Conservation (phyloP, 345 rosid genomes). For the Populus davidiana region DNA sequence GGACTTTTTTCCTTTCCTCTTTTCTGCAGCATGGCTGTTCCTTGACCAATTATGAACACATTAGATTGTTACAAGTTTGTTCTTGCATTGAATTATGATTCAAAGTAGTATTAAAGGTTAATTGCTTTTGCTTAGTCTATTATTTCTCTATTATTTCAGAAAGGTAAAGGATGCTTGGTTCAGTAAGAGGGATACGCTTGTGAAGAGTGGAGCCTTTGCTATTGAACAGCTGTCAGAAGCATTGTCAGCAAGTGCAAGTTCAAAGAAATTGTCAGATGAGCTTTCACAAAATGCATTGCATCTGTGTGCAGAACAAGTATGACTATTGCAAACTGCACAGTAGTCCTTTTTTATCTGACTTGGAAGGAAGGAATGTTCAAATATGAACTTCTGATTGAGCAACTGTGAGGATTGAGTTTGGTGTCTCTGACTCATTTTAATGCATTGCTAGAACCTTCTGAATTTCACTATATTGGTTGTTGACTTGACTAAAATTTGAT, state of each 20-base stretch:
- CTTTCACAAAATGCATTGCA: constrained; percentile 47
- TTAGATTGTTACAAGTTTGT: neutral
- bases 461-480: neutral
- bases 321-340: constrained; percentile 3
- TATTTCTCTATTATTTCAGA: constrained; percentile 34
- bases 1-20: neutral
- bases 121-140: neutral
- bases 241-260: constrained; percentile 57
- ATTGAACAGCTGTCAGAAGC: constrained; percentile 89
- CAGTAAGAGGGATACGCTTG: constrained; percentile 57
- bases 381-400: neutral
- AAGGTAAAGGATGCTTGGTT: constrained; percentile 88
- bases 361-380: neutral
- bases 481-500: neutral
- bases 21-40: neutral
- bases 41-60: neutral
- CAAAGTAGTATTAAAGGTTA: no score
- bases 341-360: neutral
- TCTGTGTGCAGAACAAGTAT: constrained; percentile 83
- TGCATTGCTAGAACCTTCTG: neutral
- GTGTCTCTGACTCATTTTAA: no score
- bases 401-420: neutral
- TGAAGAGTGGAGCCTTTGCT: constrained; percentile 75
- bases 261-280: constrained; percentile 61
- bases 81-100: neutral